Evolutionary conservation across 2,329 filamentous ascomycete species (phyloP).

Genomic region (Plenodomus lindquistii): DNA sequence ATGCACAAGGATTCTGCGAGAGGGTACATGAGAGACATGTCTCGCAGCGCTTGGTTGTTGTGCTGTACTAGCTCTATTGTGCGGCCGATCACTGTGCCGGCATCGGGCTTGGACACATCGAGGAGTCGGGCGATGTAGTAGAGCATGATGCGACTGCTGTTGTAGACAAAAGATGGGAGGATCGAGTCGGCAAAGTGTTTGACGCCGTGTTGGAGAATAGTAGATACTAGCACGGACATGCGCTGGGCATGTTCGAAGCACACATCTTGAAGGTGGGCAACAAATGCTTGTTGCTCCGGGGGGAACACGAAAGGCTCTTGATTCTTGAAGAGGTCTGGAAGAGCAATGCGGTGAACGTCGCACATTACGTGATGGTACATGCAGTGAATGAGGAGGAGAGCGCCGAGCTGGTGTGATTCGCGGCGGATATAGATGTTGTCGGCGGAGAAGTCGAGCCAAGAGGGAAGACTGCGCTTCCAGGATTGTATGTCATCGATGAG

Average conservation of each 20-base stretch:
- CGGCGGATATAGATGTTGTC: constrained; percentile 41
- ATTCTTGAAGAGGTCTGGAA: constrained; percentile 37
- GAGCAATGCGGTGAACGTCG: constrained; percentile 36
- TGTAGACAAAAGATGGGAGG: constrained; percentile 39
- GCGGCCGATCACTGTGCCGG: constrained; percentile 26
- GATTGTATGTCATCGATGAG: constrained; percentile 30
- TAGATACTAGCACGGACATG: constrained; percentile 32
- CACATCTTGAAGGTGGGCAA: constrained; percentile 28
- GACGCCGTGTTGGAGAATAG: constrained; percentile 35
- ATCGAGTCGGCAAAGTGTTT: constrained; percentile 40
- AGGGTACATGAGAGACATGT: constrained; percentile 38
- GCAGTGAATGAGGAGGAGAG: constrained; percentile 38
- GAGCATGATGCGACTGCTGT: constrained; percentile 40
- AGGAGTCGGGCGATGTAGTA: constrained; percentile 38
- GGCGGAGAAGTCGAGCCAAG: constrained; percentile 37
- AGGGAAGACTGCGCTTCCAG: constrained; percentile 35
- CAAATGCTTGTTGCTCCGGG: constrained; percentile 27
- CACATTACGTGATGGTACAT: constrained; percentile 42
- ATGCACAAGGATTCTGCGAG: constrained; percentile 36
- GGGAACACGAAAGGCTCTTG: constrained; percentile 36
- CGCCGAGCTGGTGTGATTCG: constrained; percentile 38
- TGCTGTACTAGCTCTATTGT: constrained; percentile 36
- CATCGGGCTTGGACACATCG: constrained; percentile 30
- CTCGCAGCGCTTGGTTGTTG: constrained; percentile 36
- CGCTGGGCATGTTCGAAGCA: constrained; percentile 40